Percentiles rank a stretch among this genome's conserved stretches.
Conservation (phyloP, 495 filamentous ascomycete species). For the Talaromyces adpressus region DNA sequence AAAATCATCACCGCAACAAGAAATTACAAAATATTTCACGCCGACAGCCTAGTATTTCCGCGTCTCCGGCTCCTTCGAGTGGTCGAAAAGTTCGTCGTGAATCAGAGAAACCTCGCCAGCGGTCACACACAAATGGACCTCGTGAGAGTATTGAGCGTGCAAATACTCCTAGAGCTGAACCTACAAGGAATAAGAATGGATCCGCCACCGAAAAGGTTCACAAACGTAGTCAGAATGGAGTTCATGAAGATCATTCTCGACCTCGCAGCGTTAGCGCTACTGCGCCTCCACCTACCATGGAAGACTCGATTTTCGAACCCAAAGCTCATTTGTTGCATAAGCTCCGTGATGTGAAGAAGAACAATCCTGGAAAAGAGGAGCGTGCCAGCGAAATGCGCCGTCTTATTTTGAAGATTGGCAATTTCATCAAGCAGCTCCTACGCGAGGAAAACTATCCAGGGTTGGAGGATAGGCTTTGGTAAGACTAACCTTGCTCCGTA, state of each 20-base stretch:
- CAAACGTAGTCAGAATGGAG: conserved; percentile 13
- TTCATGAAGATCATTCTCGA: conserved; percentile 35
- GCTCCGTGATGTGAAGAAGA: conserved; percentile 52
- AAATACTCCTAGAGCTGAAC: conserved; percentile 24
- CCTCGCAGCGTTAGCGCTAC: not conserved
- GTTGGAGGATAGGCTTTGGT: conserved; percentile 42
- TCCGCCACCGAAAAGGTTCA: conserved; percentile 6
- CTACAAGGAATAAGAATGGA: not conserved
- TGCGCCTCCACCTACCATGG: conserved; percentile 28
- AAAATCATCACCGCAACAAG: conserved; percentile 84
- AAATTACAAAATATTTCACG: conserved; percentile 38
- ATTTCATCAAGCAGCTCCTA: conserved; percentile 30
- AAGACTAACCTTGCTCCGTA: conserved; percentile 12
- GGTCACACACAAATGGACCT: conserved; percentile 38
- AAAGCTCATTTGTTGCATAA: conserved; percentile 52
- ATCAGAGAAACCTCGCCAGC: conserved; percentile 42
- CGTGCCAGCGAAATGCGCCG: conserved; percentile 42
- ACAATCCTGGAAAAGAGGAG: conserved; percentile 51
- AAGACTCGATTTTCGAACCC: conserved; percentile 35
- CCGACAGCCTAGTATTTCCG: conserved; percentile 41
- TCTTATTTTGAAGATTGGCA: conserved; percentile 42
- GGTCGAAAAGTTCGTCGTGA: conserved; percentile 43
- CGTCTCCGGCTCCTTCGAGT: conserved; percentile 45
- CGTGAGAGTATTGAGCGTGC: conserved; percentile 43
- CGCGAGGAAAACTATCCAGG: conserved; percentile 16